Base-by-base conservation (phyloP, 2,329 filamentous ascomycete genomes). In the Drechslera avenae region DNA sequence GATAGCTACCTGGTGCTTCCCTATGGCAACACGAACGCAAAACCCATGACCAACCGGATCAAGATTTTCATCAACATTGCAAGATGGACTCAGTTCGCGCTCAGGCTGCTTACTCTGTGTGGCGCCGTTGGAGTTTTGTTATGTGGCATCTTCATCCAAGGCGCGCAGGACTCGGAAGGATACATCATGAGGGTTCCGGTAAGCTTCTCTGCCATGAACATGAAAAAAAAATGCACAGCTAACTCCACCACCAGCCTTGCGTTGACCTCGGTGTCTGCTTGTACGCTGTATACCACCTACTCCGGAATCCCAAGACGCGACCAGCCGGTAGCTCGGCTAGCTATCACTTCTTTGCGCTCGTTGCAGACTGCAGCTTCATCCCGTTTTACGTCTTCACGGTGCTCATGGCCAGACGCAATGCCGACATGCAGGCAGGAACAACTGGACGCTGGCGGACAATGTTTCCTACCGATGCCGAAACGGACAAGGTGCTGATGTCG, bases 231-330 rank as follows among this genome's bases (percentile, higher is more conserved):
- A n/a, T n/a, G n/a, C 8, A 12, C 37, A 32, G 17, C 62, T 70
- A 46, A 71, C 46, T n/a, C n/a, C n/a, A 26, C 34, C 13, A 18
- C 30, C 35, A 96, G 91, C 86, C 90, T 49, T 89, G 84, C n/a
- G 80, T 93, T 33, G 87, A 88, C 43, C 81, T 87, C 39, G 63
- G 89, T 4, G 86, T 91, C 69, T 86, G 84, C 13, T 65, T 86
- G 14, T 97, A 97, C 73, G 89, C 83, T 34, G 82, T 95, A 53
- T 94, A 89, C 65, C 91, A 97, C 71, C 83, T 95, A 32, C 79
- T 83, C 12, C 84, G 89, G 26, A 84, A 86, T 31, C 83, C 89
- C 1, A 85, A 84, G 39, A 83, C 81, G 36, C 85, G 91, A 43
- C 86, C 91, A 0, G 86, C 93, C 0, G 87, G 81, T 3, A 96